Evolutionary conservation across 192 early-diverging fungal species (phyloP).

Genomic region (Coemansia sp.): DNA sequence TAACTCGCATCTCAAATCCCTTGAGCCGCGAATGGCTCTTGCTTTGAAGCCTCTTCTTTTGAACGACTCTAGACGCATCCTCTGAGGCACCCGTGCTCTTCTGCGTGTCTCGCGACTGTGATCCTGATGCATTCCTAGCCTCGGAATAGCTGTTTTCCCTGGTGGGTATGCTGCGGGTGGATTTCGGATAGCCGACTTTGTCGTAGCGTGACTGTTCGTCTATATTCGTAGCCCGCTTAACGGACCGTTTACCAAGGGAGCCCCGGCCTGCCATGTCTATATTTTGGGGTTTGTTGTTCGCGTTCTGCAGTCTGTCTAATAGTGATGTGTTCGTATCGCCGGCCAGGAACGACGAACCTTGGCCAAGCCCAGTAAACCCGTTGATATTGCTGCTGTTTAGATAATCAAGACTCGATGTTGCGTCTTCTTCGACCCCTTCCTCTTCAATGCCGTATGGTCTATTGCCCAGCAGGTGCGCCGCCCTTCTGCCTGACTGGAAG

Average conservation of each 20-base stretch:
- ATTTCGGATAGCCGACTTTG: conserved; percentile 37
- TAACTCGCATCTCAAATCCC: conserved; percentile 47
- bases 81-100: background rate
- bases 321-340: conserved; percentile 12
- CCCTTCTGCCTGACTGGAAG: background rate
- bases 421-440: background rate
- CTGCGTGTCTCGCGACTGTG: background rate
- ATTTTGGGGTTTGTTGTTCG: conserved; percentile 1
- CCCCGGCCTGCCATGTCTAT: conserved; percentile 11
- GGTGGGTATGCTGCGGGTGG: conserved; percentile 17
- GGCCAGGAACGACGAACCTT: background rate
- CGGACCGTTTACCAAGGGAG: conserved; percentile 12
- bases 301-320: conserved; percentile 18
- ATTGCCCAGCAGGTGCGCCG: background rate
- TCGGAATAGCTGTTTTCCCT: background rate
- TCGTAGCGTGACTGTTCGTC: conserved; percentile 29
- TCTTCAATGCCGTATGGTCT: background rate
- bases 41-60: conserved; percentile 4
- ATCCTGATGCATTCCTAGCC: background rate
- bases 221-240: conserved; percentile 19
- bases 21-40: conserved; percentile 27
- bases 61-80: background rate
- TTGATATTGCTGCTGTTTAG: conserved; percentile 3
- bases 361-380: background rate
- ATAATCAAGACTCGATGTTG: background rate